These are phyloP conservation scores for Rhynchosporium graminicola DNA, from an alignment of 2,329 filamentous ascomycete species.

Conservation along the genomic window DNA sequence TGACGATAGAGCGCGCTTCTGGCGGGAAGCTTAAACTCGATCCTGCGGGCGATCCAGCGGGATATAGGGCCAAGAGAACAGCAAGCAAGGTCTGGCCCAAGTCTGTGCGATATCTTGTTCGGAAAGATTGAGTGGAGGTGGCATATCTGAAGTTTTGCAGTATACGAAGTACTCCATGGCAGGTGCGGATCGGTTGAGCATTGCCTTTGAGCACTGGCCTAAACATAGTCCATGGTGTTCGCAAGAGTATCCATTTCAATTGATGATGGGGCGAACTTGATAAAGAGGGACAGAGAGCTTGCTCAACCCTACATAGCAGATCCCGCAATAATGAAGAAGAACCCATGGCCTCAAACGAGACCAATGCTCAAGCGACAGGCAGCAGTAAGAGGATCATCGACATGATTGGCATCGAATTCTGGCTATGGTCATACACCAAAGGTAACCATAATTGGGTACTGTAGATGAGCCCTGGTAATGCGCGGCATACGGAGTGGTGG, in stretches of 20 bases:
- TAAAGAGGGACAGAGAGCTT: not conserved
- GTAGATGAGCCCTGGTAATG: too few species aligned
- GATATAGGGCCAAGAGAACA: not conserved
- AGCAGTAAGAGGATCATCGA: too few species aligned
- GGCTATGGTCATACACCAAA: too few species aligned
- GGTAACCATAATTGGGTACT: too few species aligned
- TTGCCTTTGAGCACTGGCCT: not conserved
- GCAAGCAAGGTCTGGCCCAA: not conserved
- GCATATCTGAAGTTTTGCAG: too few species aligned
- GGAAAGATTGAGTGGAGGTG: not conserved
- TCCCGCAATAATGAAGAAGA: not conserved
- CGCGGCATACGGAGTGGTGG: too few species aligned
- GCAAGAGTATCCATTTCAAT: not conserved
- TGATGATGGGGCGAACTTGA: not conserved
- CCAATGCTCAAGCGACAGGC: not conserved
- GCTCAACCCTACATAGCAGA: not conserved
- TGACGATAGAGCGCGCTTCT: constrained; percentile 14
- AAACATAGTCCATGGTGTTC: not conserved
- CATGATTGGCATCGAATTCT: too few species aligned
- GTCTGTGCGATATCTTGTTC: constrained; percentile 13
- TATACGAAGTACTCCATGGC: not conserved
- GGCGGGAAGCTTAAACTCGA: constrained; percentile 24
- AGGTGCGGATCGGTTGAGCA: constrained; percentile 5
- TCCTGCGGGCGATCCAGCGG: not conserved
- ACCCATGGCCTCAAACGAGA: not conserved